Percentiles rank a stretch among this genome's conserved stretches.
phyloP scores from a whole-genome alignment of 495 filamentous ascomycete species.

The Terfezia claveryi region DNA sequence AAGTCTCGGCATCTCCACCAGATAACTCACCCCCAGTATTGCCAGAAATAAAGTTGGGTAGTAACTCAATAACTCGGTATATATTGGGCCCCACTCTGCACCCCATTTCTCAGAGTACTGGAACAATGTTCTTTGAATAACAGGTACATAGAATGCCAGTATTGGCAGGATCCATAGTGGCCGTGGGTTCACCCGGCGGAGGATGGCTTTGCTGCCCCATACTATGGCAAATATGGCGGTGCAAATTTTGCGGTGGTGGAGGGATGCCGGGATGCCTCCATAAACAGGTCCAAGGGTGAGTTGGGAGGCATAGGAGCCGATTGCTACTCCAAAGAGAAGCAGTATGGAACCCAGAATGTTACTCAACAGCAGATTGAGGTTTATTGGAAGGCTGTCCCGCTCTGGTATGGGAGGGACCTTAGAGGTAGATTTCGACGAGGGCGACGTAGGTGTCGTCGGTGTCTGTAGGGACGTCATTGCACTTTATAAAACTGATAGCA shows the following conservation, averaged over 20 bases:
- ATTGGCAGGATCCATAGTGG: constrained; percentile 35
- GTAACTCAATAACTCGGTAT: constrained; percentile 49
- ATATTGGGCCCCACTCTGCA: constrained; percentile 43
- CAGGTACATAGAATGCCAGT: constrained; percentile 50
- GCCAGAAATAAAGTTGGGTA: constrained; percentile 51
- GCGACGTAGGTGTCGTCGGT: too few species aligned
- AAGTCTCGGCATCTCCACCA: constrained; percentile 3
- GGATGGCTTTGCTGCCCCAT: constrained; percentile 34
- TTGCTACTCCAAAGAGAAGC: constrained; percentile 45
- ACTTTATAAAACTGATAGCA: too few species aligned
- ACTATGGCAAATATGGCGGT: constrained; percentile 38
- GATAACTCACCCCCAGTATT: constrained; percentile 34
- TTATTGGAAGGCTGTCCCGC: too few species aligned
- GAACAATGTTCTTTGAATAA: constrained; percentile 45
- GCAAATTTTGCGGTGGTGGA: constrained; percentile 46
- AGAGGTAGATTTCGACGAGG: too few species aligned
- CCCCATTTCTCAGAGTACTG: constrained; percentile 40
- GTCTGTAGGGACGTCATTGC: too few species aligned
- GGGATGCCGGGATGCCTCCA: constrained; percentile 49
- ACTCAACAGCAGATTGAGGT: background rate
- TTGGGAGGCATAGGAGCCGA: constrained; percentile 52
- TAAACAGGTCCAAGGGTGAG: constrained; percentile 65
- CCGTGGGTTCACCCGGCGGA: constrained; percentile 23
- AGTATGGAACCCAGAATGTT: constrained; percentile 13
- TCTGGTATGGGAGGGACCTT: too few species aligned